These are phyloP conservation scores for Teratosphaeria pseudoeucalypti DNA, from an alignment of 2,329 filamentous ascomycete genomes.

Conservation along the genomic window DNA sequence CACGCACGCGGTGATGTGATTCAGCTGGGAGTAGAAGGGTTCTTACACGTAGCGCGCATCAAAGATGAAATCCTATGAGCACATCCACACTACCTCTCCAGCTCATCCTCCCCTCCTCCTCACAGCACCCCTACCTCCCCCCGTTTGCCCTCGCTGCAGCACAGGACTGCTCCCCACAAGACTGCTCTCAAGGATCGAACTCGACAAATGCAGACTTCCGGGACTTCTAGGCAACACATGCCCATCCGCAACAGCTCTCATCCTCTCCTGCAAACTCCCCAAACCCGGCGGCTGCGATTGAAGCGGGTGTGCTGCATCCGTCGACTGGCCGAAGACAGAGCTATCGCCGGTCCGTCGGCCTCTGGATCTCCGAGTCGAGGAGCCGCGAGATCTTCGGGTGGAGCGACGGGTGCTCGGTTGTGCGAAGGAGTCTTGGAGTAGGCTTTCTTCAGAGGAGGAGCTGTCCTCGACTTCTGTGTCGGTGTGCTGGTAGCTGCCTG, in stretches of 20 bases:
- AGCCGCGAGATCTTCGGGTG: not conserved
- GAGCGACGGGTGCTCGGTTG: constrained; percentile 9
- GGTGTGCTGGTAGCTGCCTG: constrained; percentile 44
- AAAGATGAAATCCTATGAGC: no score
- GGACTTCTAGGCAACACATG: constrained; percentile 22
- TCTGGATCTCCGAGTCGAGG: constrained; percentile 1
- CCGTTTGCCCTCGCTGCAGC: constrained; percentile 12
- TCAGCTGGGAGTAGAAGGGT: no score
- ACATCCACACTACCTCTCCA: not conserved
- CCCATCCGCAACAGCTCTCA: constrained; percentile 21
- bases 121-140: not conserved
- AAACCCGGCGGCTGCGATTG: constrained; percentile 2
- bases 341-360: not conserved
- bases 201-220: constrained; percentile 23
- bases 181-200: constrained; percentile 27
- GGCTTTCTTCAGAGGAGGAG: constrained; percentile 11
- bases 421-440: constrained; percentile 18
- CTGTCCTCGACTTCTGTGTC: constrained; percentile 43
- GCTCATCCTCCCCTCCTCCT: not conserved
- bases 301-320: not conserved
- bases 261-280: constrained; percentile 18
- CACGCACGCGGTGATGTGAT: no score
- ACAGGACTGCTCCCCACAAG: constrained; percentile 28
- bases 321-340: not conserved
- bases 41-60: no score